Percentiles rank a stretch among this genome's conserved stretches.
Evolutionary conservation across 306 rosid genomes (phyloP).

Genomic region (Cicer judaicum): DNA sequence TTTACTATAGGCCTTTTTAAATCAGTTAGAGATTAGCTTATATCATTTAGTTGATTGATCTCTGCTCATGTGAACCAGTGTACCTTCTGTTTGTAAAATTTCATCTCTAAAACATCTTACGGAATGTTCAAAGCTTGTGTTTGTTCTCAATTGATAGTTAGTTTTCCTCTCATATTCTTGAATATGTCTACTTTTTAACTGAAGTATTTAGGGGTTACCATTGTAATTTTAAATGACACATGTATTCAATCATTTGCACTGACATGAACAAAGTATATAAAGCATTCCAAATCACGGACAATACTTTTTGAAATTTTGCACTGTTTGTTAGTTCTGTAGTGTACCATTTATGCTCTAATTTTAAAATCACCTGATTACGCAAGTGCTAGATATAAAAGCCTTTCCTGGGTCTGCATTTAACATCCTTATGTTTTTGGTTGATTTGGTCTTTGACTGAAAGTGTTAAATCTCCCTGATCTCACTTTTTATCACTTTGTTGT

Average conservation of each 20-base stretch:
- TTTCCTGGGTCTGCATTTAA: neutral
- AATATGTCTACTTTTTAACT: neutral
- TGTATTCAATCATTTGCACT: conserved; percentile 20
- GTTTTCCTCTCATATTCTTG: neutral
- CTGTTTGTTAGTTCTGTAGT: conserved; percentile 11
- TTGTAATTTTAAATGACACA: conserved; percentile 1
- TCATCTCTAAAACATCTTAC: too few species aligned
- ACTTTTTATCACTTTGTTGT: conserved; percentile 41
- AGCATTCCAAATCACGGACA: conserved; percentile 12
- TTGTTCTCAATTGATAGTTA: neutral
- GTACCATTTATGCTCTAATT: conserved; percentile 22
- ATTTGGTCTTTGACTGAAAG: conserved; percentile 26
- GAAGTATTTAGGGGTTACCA: neutral
- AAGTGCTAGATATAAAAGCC: conserved; percentile 12
- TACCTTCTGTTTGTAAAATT: conserved; percentile 3
- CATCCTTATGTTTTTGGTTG: conserved; percentile 20
- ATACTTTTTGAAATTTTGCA: conserved; percentile 4
- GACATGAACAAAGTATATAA: conserved; percentile 11
- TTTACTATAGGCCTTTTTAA: neutral
- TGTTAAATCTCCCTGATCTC: conserved; percentile 34
- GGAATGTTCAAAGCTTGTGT: neutral
- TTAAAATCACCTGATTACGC: neutral
- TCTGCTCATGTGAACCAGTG: conserved; percentile 3
- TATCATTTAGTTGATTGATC: too few species aligned
- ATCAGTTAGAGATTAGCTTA: too few species aligned